Base-by-base conservation (phyloP, 1,139 yeast genomes). In the Geotrichum bryndzae region DNA sequence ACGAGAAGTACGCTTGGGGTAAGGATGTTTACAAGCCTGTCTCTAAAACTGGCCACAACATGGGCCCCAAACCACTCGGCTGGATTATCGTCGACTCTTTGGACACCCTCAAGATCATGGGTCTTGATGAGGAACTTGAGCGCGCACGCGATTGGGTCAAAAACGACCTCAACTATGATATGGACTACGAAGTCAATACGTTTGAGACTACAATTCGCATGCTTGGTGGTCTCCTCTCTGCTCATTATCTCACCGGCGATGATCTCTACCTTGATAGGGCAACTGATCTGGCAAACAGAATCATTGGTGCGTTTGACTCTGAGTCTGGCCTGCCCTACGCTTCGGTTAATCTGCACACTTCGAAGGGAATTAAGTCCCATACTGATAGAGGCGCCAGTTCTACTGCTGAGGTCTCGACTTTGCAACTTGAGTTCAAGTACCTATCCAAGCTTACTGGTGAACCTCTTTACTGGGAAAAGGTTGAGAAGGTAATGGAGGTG, bases 201-300 rank as follows among this genome's bases (percentile, higher is more conserved):
- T 92, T 92, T 74, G 98, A 92, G 73, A 90, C 97, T 13, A 90
- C 98, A 4, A 92, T 90, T 67, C 81, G 97, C 69, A 90, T 91
- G 96, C 78, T 92, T 57, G 98, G 98, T 53, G 98, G 98, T 0
- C 79, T 92, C 27, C 77, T 92, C 60, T 87, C 96, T 1, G 96
- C 96, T 0, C 85, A 84, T 72, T 86, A 89, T 68, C 76, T 91
- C 51, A 81, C 94, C 1, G 77, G 81, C 2, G 94, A 88, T 67
- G 86, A 86, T 59, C 65, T 88, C 61, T 91, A 86, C 70, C 79
- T 91, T 62, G 88, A 87, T 67, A 87, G 87, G 69, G 97, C 97
- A 0, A 84, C 82, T 5, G 91, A 86, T 69, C 80, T 90, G 67
- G 83, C 77, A 2, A 80, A 83, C 66, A 75, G 85, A 51, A 64